phyloP scores from a whole-genome alignment of 805 yeast genomes.

The Komagataella phaffii region DNA sequence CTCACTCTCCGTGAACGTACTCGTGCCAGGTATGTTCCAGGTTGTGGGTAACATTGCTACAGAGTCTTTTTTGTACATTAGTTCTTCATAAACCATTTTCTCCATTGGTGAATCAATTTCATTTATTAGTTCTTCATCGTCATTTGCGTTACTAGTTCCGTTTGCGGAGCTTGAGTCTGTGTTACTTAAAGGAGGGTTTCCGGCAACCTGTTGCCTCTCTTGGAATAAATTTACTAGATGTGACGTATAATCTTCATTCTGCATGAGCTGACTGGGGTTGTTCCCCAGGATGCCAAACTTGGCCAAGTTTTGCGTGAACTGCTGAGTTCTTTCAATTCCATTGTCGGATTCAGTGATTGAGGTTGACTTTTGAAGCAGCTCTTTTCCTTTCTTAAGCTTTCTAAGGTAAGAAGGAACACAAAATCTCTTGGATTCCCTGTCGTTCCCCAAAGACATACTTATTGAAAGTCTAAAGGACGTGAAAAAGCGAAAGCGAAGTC shows the following conservation, averaged over 20 bases:
- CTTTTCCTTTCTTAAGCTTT: neutral
- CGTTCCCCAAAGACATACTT: neutral
- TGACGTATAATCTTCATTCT: conserved; percentile 7
- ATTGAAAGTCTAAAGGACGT: neutral
- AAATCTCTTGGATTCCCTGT: neutral
- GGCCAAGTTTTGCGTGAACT: conserved; percentile 6
- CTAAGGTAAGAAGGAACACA: neutral
- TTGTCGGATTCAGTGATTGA: neutral
- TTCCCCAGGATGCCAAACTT: conserved; percentile 10
- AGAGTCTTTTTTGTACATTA: neutral
- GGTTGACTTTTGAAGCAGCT: neutral
- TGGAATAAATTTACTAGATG: neutral
- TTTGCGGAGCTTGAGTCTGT: neutral
- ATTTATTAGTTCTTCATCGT: conserved; percentile 4
- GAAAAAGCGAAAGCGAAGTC: neutral
- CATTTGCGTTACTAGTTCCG: neutral
- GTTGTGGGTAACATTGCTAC: neutral
- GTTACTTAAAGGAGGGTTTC: neutral
- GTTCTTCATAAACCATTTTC: neutral
- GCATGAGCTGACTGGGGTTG: conserved; percentile 7
- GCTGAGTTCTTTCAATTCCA: conserved; percentile 3
- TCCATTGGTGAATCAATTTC: conserved; percentile 3
- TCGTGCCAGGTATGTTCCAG: neutral
- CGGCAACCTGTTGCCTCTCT: neutral
- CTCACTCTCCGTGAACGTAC: neutral